These are phyloP conservation scores for Camellia sinensis DNA, from an alignment of 148 eudicot species.

Conservation along the genomic window DNA sequence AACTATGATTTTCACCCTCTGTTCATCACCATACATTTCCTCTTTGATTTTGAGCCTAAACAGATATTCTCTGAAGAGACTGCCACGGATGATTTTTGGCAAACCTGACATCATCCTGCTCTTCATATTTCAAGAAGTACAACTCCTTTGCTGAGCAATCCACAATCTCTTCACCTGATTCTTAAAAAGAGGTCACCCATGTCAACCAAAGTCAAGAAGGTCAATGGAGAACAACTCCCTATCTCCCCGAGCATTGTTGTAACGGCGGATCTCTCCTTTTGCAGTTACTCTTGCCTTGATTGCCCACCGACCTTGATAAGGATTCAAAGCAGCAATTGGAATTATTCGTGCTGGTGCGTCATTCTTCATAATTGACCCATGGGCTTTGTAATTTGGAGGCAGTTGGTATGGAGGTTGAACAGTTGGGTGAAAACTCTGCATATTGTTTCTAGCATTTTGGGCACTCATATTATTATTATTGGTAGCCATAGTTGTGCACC, in stretches of 20 bases:
- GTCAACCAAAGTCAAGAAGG: constrained; percentile 67
- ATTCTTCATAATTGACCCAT: constrained; percentile 91
- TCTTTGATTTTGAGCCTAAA: too few relatives aligned
- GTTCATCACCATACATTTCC: too few relatives aligned
- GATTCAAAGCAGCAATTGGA: constrained; percentile 92
- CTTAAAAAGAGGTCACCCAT: too few relatives aligned
- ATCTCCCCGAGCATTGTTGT: constrained; percentile 95
- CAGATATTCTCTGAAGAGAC: too few relatives aligned
- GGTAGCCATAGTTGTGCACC: constrained; percentile 20
- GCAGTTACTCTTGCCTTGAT: constrained; percentile 98
- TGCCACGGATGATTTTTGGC: too few relatives aligned
- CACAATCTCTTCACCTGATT: too few relatives aligned
- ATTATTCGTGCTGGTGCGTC: constrained; percentile 95
- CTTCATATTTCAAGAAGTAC: too few relatives aligned
- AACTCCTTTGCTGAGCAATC: too few relatives aligned
- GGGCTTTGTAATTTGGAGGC: constrained; percentile 76
- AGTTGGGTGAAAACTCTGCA: constrained; percentile 54
- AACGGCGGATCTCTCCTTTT: constrained; percentile 89
- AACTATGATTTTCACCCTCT: too few relatives aligned
- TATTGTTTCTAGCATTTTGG: constrained; percentile 33
- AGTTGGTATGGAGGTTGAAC: constrained; percentile 95
- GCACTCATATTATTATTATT: constrained; percentile 29
- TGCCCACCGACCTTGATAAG: constrained; percentile 99
- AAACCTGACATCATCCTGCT: too few relatives aligned
- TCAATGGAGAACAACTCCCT: constrained; percentile 98